Evolutionary conservation across 306 rosid genomes (phyloP).

Genomic region (Bauhinia variegata): DNA sequence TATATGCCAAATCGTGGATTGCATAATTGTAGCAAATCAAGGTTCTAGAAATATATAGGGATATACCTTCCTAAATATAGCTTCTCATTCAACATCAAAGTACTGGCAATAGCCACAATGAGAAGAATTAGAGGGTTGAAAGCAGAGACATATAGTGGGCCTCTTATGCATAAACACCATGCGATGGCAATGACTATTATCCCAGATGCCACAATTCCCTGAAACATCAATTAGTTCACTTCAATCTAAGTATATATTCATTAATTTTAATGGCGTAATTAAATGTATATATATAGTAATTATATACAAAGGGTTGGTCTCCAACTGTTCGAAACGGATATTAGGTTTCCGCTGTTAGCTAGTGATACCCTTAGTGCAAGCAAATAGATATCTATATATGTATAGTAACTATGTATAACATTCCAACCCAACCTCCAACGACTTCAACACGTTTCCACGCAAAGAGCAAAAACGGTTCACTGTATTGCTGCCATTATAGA

Average conservation of each 20-base stretch:
- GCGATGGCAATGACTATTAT: conserved; percentile 36
- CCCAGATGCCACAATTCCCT: conserved; percentile 44
- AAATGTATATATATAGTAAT: too few species aligned
- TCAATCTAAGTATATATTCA: too few species aligned
- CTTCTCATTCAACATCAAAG: conserved; percentile 46
- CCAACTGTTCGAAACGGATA: too few species aligned
- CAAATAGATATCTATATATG: too few species aligned
- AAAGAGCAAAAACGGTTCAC: conserved; percentile 48
- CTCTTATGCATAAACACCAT: conserved; percentile 38
- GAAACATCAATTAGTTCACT: not conserved
- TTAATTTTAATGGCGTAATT: too few species aligned
- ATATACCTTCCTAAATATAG: conserved; percentile 48
- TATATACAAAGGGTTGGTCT: too few species aligned
- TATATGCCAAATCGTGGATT: too few species aligned
- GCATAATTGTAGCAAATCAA: too few species aligned
- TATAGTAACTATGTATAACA: too few species aligned
- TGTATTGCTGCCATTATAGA: conserved; percentile 68
- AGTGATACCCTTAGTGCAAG: too few species aligned
- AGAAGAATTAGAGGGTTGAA: conserved; percentile 46
- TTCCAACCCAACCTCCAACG: conserved; percentile 73
- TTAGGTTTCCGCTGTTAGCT: too few species aligned
- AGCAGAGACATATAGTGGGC: conserved; percentile 40
- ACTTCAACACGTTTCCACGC: conserved; percentile 58
- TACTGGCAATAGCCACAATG: conserved; percentile 43
- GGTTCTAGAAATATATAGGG: too few species aligned